phyloP scores from a whole-genome alignment of 108 stramenopile genomes.

The Pseudonitzschia delicatissima region DNA sequence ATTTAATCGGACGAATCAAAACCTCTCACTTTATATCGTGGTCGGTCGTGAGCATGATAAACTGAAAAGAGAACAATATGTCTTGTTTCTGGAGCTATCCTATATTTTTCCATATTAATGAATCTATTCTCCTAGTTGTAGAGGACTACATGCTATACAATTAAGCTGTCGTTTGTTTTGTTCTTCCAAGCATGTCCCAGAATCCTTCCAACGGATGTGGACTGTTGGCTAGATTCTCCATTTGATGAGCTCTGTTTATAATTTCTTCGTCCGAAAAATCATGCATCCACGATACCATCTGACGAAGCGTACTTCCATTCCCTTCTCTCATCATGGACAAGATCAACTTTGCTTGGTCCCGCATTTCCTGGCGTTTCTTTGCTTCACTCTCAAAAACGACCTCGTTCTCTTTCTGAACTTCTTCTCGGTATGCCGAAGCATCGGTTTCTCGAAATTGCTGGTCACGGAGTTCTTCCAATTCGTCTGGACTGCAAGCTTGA shows the following conservation, averaged over 20 bases:
- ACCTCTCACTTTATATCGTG: no score
- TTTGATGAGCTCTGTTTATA: constrained; percentile 6
- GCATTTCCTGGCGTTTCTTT: constrained; percentile 25
- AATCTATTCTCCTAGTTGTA: no score
- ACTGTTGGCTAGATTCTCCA: constrained; percentile 30
- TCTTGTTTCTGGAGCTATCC: no score
- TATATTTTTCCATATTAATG: neutral
- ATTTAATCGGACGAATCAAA: no score
- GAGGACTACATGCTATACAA: no score
- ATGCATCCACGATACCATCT: constrained; percentile 22
- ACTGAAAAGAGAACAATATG: no score
- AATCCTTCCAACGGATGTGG: constrained; percentile 41
- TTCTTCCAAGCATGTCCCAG: constrained; percentile 43
- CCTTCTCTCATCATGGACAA: constrained; percentile 3
- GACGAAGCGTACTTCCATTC: constrained; percentile 9
- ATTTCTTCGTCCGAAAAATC: constrained; percentile 32
- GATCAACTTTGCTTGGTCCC: constrained; percentile 18
- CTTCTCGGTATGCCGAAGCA: constrained; percentile 23
- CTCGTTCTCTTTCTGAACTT: constrained; percentile 21
- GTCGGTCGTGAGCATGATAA: no score
- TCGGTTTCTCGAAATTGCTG: constrained; percentile 31
- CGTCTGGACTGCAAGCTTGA: constrained; percentile 20
- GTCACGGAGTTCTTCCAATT: constrained; percentile 19
- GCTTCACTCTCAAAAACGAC: constrained; percentile 29
- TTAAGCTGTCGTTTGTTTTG: no score